phyloP scores from a whole-genome alignment of 1,284 basidiomycete species.

The Sporisorium iseilematis-ciliati region DNA sequence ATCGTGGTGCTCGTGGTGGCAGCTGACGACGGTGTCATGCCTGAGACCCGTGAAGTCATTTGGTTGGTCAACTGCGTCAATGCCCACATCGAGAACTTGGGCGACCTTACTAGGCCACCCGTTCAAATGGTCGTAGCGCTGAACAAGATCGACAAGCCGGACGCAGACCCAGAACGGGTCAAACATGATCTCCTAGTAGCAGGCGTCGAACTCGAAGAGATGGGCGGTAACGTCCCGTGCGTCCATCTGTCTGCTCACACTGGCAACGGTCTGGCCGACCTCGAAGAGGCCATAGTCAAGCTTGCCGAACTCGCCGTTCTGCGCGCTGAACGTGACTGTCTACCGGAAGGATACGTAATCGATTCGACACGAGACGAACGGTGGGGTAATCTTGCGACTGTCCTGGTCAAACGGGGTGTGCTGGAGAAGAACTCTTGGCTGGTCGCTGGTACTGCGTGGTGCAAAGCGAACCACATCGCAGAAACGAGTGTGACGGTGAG shows the following conservation, averaged over 20 bases:
- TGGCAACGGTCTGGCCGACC: conserved; percentile 82
- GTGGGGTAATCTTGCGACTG: conserved; percentile 88
- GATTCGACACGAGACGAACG: conserved; percentile 92
- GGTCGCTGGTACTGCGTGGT: conserved; percentile 83
- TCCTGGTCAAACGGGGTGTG: conserved; percentile 85
- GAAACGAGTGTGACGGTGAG: conserved; percentile 78
- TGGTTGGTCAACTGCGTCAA: conserved; percentile 84
- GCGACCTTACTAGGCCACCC: conserved; percentile 71
- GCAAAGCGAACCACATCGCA: conserved; percentile 84
- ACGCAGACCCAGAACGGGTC: conserved; percentile 75
- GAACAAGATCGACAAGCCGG: conserved; percentile 64
- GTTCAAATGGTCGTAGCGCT: conserved; percentile 67
- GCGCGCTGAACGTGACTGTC: conserved; percentile 81
- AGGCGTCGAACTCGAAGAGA: conserved; percentile 86
- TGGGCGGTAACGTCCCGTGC: conserved; percentile 90
- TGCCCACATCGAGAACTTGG: conserved; percentile 80
- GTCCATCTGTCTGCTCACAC: conserved; percentile 92
- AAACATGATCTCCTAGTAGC: conserved; percentile 83
- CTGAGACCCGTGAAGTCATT: conserved; percentile 88
- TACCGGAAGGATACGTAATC: conserved; percentile 85
- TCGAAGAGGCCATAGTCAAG: conserved; percentile 89
- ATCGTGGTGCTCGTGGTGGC: conserved; percentile 96
- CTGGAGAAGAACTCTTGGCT: conserved; percentile 80
- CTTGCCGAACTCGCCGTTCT: conserved; percentile 93
- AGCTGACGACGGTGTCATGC: conserved; percentile 98